Conservation (phyloP, 169 alveolate species). For the Theileria luwenshuni region DNA sequence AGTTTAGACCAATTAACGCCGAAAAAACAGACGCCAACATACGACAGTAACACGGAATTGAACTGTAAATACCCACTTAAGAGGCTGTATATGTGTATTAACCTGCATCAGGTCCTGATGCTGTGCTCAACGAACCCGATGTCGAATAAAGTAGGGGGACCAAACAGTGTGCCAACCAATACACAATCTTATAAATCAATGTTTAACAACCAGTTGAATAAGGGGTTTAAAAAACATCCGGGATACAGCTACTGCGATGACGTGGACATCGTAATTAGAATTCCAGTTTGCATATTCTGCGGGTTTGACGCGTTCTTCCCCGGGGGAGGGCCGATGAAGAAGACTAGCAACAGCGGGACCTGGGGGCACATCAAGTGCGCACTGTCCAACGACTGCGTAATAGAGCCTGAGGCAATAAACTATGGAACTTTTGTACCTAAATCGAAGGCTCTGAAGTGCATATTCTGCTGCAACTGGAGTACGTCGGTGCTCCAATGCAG, state of each 20-base stretch:
- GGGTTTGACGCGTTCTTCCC: constrained; percentile 75
- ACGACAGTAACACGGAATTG: neutral
- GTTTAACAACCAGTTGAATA: neutral
- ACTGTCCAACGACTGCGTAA: constrained; percentile 64
- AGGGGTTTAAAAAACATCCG: neutral
- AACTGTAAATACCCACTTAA: constrained; percentile 57
- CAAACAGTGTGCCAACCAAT: too few relatives aligned
- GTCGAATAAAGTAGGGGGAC: neutral
- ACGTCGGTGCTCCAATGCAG: constrained; percentile 75
- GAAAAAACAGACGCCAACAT: neutral
- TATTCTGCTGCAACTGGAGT: constrained; percentile 56
- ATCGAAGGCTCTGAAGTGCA: constrained; percentile 67
- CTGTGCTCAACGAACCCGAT: neutral
- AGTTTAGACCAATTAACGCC: neutral
- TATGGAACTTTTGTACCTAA: constrained; percentile 66
- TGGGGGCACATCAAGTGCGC: constrained; percentile 83
- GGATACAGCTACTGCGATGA: neutral
- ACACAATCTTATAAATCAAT: too few relatives aligned
- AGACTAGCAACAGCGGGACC: constrained; percentile 71
- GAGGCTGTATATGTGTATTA: constrained; percentile 39
- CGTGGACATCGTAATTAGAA: constrained; percentile 11
- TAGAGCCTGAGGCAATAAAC: constrained; percentile 50
- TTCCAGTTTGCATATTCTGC: constrained; percentile 77
- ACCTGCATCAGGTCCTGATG: neutral
- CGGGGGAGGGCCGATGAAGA: constrained; percentile 80